These are phyloP conservation scores for Pseudogymnoascus sp. DNA, from an alignment of 2,329 filamentous ascomycete species.

Conservation along the genomic window DNA sequence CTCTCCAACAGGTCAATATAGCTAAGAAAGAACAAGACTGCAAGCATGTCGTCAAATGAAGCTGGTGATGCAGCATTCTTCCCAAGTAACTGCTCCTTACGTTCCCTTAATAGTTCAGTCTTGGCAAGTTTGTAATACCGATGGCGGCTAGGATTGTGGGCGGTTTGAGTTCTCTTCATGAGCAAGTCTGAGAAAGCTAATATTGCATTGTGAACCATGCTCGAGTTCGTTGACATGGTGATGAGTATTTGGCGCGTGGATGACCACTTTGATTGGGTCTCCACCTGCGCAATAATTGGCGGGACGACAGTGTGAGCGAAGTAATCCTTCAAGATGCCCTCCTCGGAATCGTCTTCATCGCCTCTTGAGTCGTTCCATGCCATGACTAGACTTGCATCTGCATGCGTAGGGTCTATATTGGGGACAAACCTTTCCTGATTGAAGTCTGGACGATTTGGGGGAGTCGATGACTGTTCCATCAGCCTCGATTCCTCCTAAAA, in stretches of 20 bases:
- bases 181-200: conserved; percentile 42
- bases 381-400: not conserved
- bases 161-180: conserved; percentile 16
- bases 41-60: conserved; percentile 35
- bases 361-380: conserved; percentile 14
- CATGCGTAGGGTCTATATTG: not conserved
- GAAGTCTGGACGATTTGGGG: not conserved
- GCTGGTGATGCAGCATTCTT: conserved; percentile 2
- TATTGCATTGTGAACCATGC: conserved; percentile 40
- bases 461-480: not conserved
- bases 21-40: conserved; percentile 44
- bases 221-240: conserved; percentile 38
- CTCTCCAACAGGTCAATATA: conserved; percentile 43
- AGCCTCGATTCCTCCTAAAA: conserved; percentile 16
- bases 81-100: not conserved
- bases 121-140: conserved; percentile 14
- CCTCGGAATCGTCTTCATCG: conserved; percentile 26
- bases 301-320: conserved; percentile 42
- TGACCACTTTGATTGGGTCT: conserved; percentile 44
- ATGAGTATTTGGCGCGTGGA: conserved; percentile 40
- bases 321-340: conserved; percentile 37
- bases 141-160: conserved; percentile 11
- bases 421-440: not conserved
- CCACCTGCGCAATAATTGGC: conserved; percentile 44
- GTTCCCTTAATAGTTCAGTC: conserved; percentile 7